phyloP scores from a whole-genome alignment of 169 alveolate genomes.

The Plasmodium knowlesi region DNA sequence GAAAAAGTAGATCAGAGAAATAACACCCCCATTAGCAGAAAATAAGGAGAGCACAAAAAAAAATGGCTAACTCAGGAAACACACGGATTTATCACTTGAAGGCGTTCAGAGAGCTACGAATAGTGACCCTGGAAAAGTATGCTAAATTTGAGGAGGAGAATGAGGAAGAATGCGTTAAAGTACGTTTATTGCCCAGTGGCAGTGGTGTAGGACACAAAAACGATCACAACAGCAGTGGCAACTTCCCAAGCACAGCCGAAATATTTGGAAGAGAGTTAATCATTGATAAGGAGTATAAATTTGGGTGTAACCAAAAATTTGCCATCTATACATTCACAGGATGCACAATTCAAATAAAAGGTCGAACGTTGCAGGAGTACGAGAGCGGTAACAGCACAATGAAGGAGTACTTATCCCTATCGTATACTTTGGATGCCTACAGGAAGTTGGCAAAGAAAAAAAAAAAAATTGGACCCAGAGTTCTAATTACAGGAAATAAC shows the following conservation, averaged over 20 bases:
- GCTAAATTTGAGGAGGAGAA: conserved; percentile 48
- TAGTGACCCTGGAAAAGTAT: conserved; percentile 51
- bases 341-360: conserved; percentile 89
- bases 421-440: conserved; percentile 84
- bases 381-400: conserved; percentile 88
- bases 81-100: conserved; percentile 38
- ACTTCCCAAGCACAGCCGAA: conserved; percentile 82
- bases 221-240: conserved; percentile 8
- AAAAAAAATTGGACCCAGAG: conserved; percentile 88
- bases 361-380: conserved; percentile 90
- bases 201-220: background rate
- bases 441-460: conserved; percentile 87
- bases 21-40: background rate
- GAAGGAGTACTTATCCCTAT: conserved; percentile 87
- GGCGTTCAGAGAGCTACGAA: conserved; percentile 43
- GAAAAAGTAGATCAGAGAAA: background rate
- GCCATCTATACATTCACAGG: conserved; percentile 92
- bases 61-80: conserved; percentile 5
- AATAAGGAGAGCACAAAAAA: background rate
- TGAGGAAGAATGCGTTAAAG: conserved; percentile 52
- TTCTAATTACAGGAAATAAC: conserved; percentile 89
- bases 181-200: conserved; percentile 18
- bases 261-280: conserved; percentile 89
- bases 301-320: conserved; percentile 85
- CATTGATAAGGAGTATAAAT: conserved; percentile 85